Evolutionary conservation across 257 asterid species (phyloP).

Genomic region (Solanum ossicruentum): DNA sequence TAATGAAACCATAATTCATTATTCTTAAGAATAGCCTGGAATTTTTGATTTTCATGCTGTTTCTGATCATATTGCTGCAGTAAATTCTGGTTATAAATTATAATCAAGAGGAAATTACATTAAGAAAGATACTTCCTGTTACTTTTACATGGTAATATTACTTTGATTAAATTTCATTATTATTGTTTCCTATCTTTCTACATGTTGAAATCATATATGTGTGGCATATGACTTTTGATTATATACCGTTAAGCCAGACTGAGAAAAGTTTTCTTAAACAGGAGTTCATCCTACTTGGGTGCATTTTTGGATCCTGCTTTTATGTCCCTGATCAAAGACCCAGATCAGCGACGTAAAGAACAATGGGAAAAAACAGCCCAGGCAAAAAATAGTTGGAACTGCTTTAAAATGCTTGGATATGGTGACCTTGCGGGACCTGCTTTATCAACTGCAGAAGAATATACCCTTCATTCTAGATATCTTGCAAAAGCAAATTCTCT

Average conservation of each 20-base stretch:
- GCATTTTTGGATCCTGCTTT: constrained; percentile 86
- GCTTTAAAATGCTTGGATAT: constrained; percentile 69
- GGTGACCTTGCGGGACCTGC: constrained; percentile 88
- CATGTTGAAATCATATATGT: background rate
- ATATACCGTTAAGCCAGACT: background rate
- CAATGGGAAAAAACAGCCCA: constrained; percentile 88
- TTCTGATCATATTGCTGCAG: background rate
- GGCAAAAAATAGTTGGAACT: constrained; percentile 63
- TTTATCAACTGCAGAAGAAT: constrained; percentile 85
- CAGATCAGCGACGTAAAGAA: constrained; percentile 76
- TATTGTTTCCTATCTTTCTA: background rate
- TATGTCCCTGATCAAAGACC: constrained; percentile 87
- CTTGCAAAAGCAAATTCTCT: constrained; percentile 87
- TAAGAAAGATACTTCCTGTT: background rate
- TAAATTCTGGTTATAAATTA: background rate
- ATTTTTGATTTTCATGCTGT: background rate
- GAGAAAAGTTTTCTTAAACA: background rate
- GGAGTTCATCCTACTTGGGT: constrained; percentile 69
- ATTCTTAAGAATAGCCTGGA: background rate
- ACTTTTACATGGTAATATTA: background rate
- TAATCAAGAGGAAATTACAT: background rate
- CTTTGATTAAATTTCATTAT: background rate
- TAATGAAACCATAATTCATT: background rate
- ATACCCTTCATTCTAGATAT: constrained; percentile 90
- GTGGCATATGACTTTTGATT: background rate